Evolutionary conservation across 1,139 yeast genomes (phyloP).

Genomic region (Geotrichum phurueaensis): DNA sequence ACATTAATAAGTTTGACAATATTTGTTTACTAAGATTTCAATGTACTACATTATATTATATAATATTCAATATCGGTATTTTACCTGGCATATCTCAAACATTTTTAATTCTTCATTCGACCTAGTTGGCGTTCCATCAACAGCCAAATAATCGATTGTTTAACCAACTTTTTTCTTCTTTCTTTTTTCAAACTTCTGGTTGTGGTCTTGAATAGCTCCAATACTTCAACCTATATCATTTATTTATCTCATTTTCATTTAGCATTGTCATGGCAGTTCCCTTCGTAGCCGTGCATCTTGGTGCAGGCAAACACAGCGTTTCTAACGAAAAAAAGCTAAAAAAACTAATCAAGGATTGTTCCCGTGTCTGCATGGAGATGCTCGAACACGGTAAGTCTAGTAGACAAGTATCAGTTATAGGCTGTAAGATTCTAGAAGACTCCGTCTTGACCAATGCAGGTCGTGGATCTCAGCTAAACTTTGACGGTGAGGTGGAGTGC

Average conservation of each 20-base stretch:
- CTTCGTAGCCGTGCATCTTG: slow-evolving; percentile 33
- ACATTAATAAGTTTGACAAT: no score
- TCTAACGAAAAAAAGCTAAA: slow-evolving; percentile 20
- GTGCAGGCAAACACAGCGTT: slow-evolving; percentile 34
- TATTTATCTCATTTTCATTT: neutral
- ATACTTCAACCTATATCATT: neutral
- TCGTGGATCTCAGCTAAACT: slow-evolving; percentile 47
- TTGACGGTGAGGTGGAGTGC: slow-evolving; percentile 46
- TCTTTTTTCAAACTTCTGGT: neutral
- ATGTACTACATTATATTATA: no score
- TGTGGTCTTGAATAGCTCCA: neutral
- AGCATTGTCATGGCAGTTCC: slow-evolving; percentile 12
- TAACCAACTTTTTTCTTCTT: neutral
- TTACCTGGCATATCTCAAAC: no score
- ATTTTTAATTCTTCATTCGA: no score
- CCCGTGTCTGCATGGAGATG: slow-evolving; percentile 23
- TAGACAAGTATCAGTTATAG: slow-evolving; percentile 25
- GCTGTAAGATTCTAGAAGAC: slow-evolving; percentile 40
- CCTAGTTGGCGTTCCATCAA: no score
- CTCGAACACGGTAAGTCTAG: slow-evolving; percentile 18
- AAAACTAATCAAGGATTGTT: slow-evolving; percentile 23
- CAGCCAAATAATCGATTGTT: no score
- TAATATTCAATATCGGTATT: no score
- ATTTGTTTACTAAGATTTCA: no score
- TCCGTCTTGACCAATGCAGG: slow-evolving; percentile 52